A percentile compares a stretch with the other conserved stretches of the same genome.
These are phyloP conservation scores for Diaporthe batatas DNA, from an alignment of 2,329 filamentous ascomycete genomes.

Conservation along the genomic window DNA sequence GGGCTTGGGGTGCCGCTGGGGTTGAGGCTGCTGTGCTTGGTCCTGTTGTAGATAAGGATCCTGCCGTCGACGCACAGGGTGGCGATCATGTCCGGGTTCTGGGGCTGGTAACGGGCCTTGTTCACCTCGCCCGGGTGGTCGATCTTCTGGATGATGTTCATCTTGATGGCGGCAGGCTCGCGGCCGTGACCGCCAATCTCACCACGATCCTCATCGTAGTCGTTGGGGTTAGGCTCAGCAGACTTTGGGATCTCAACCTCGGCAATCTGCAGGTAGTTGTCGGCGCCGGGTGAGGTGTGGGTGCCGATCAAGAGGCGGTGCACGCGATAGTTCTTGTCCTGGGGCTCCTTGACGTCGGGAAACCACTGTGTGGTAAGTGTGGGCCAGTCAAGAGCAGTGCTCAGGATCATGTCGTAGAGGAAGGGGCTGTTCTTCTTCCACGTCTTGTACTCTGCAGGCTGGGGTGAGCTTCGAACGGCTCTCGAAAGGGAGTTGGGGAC, in stretches of 20 bases:
- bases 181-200: constrained; percentile 95
- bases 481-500: neutral
- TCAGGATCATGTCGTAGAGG: constrained; percentile 96
- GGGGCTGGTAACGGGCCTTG: constrained; percentile 97
- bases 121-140: constrained; percentile 97
- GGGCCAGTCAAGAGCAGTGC: constrained; percentile 96
- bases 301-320: constrained; percentile 95
- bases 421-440: constrained; percentile 99
- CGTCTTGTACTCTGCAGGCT: constrained; percentile 88
- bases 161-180: constrained; percentile 82
- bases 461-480: constrained; percentile 39
- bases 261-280: constrained; percentile 95
- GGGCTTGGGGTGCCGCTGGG: constrained; percentile 82
- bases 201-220: constrained; percentile 92
- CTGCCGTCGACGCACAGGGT: constrained; percentile 90
- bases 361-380: constrained; percentile 99
- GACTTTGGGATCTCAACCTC: constrained; percentile 92
- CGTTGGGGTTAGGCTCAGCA: constrained; percentile 77
- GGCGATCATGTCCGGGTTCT: constrained; percentile 96
- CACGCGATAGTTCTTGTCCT: constrained; percentile 87
- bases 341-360: constrained; percentile 89
- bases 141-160: constrained; percentile 94
- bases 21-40: constrained; percentile 83
- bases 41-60: constrained; percentile 94
- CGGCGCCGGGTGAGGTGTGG: constrained; percentile 87